Base-by-base conservation (phyloP, 2,329 filamentous ascomycete species). In the Alternaria gaisen region DNA sequence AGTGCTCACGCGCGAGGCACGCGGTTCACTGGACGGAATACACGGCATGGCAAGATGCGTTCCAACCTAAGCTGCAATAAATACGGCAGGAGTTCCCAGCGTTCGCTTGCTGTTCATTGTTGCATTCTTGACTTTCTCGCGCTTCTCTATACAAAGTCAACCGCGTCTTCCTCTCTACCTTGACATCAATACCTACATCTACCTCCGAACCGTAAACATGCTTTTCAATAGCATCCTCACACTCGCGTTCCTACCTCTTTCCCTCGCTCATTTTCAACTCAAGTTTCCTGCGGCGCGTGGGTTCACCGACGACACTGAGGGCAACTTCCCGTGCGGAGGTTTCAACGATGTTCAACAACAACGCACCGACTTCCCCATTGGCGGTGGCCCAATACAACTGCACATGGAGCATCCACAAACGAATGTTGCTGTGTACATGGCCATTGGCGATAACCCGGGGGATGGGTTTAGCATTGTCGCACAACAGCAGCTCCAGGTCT, bases 391-490 rank as follows among this genome's bases (percentile, higher is more conserved):
- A 9, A 77, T 88, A 42, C 81, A 83, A 56, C 66, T 87, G 57
- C 78, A 82, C 36, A 79, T 87, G 73, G 83, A 83, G 59, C 85
- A 88, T 70, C 78, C 81, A 12, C 80, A 82, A 63, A 80, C 83
- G 30, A 83, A 83, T 46, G 68, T 87, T n/a, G 81, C 84, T 59
- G 80, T 87, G 36, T 82, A 86, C 36, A 72, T 88, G 51, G 83
- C 82, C 28, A 72, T 88, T 16, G 85, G 85, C 38, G 80, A 80
- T 53, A 76, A 86, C 56, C 83, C 83, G 1, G 81, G 81, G 46
- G 83, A 83, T 70, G 87, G 87, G 77, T 93, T 89, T 84, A 92
- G 90, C 82, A 84, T 90, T 77, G 86, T 88, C 34, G 82, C 93
- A 28, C 85, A 87, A 2, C 86, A 86, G 3, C 79, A 86, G 82